Evolutionary conservation across 2,329 filamentous ascomycete species (phyloP).

Genomic region (Rosellinia necatrix): DNA sequence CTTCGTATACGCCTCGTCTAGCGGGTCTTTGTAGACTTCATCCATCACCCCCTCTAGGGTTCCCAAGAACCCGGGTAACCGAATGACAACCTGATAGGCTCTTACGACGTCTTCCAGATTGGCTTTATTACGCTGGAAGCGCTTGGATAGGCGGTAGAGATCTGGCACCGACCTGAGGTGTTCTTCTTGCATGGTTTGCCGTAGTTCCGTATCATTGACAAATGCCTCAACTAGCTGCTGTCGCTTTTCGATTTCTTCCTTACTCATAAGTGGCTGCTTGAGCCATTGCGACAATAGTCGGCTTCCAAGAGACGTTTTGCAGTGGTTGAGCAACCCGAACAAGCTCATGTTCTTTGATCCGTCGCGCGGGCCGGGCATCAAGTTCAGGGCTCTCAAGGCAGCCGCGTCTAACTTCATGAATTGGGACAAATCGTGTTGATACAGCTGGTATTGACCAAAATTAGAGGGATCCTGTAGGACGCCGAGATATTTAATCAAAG

Average conservation of each 20-base stretch:
- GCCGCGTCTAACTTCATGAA: slow-evolving; percentile 99
- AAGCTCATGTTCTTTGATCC: slow-evolving; percentile 98
- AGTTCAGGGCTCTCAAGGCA: slow-evolving; percentile 88
- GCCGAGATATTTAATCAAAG: slow-evolving; percentile 91
- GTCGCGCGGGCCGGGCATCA: slow-evolving; percentile 95
- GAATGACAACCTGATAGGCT: slow-evolving; percentile 92
- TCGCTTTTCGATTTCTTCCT: slow-evolving; percentile 83
- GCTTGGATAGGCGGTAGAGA: slow-evolving; percentile 89
- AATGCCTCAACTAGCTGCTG: slow-evolving; percentile 97
- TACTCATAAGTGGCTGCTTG: slow-evolving; percentile 95
- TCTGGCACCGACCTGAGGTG: slow-evolving; percentile 93
- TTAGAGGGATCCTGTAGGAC: slow-evolving; percentile 91
- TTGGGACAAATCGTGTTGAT: slow-evolving; percentile 94
- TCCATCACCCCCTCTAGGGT: slow-evolving; percentile 95
- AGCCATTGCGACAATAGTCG: slow-evolving; percentile 92
- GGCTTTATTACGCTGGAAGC: slow-evolving; percentile 89
- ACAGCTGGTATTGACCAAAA: slow-evolving; percentile 95
- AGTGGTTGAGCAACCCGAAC: slow-evolving; percentile 92
- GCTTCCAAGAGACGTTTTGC: slow-evolving; percentile 93
- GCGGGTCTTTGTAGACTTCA: slow-evolving; percentile 83
- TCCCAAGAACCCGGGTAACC: slow-evolving; percentile 85
- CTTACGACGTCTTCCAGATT: slow-evolving; percentile 95
- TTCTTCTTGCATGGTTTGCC: slow-evolving; percentile 96
- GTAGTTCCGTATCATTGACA: slow-evolving; percentile 85
- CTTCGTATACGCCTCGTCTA: slow-evolving; percentile 84